phyloP scores from a whole-genome alignment of 2,329 filamentous ascomycete genomes.

The Chaetomium sp. region DNA sequence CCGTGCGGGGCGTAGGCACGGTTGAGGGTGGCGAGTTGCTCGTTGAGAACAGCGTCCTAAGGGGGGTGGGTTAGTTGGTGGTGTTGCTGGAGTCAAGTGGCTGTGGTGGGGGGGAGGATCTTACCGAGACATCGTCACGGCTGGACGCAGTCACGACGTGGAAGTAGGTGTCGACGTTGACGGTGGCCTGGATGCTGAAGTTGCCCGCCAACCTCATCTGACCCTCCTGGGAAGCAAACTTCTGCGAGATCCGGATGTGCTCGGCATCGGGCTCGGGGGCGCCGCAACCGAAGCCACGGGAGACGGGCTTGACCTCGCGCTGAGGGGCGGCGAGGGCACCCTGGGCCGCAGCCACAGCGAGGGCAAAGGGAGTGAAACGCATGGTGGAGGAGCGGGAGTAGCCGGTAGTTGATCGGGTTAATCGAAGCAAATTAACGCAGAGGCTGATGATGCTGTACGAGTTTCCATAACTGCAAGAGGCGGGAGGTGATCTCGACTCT shows the following conservation, averaged over 20 bases:
- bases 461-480: not conserved
- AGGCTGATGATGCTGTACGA: not conserved
- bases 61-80: slow-evolving; percentile 6
- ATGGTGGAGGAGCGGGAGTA: slow-evolving; percentile 16
- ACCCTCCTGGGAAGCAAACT: slow-evolving; percentile 34
- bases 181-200: slow-evolving; percentile 31
- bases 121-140: slow-evolving; percentile 45
- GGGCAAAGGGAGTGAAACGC: slow-evolving; percentile 28
- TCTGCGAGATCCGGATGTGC: slow-evolving; percentile 33
- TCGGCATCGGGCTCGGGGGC: slow-evolving; percentile 35
- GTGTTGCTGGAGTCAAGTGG: not conserved
- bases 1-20: slow-evolving; percentile 47
- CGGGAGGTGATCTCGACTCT: not conserved
- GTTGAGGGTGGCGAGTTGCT: slow-evolving; percentile 52
- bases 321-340: slow-evolving; percentile 27
- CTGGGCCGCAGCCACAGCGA: slow-evolving; percentile 28
- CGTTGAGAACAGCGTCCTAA: slow-evolving; percentile 42
- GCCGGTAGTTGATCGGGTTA: not conserved
- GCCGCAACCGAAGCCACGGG: slow-evolving; percentile 34
- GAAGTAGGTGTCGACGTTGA: slow-evolving; percentile 41
- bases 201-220: slow-evolving; percentile 29
- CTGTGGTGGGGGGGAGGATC: not conserved
- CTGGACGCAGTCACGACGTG: slow-evolving; percentile 39
- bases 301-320: slow-evolving; percentile 2
- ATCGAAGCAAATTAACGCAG: not conserved